Base-by-base conservation (phyloP, 176 grass and related monocot genomes). In the Avena sativa region DNA sequence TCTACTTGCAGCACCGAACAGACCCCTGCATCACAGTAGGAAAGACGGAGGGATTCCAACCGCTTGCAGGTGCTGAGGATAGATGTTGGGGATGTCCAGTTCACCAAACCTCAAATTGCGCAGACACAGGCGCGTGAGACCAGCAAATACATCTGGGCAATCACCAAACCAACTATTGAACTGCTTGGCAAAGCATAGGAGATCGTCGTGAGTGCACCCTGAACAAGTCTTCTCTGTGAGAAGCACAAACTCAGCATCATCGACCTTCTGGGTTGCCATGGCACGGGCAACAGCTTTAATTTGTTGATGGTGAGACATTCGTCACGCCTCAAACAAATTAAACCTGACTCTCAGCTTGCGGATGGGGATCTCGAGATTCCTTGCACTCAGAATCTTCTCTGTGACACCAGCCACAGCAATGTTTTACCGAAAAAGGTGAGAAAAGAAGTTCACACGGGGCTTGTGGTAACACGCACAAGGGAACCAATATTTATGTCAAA, bases 91-190 rank as follows among this genome's bases (percentile, higher is more conserved):
- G 36, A 71, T 44, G 68, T 71, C 68, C 68, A 71, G 69, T 21
- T 72, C 69, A 72, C 69, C 69, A 72, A 72, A 72, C 69, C 40
- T 72, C 10, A 72, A 21, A 47, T 47, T 72, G 69, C 69, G 69
- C 69, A 72, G 69, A 19, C 69, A 46, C 69, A 72, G 0, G 19
- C 10, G 9, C 1, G 69, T 72, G 38, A 47, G 40, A 21, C 69
- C 69, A 7, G 69, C 38, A 72, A 72, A 72, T 1, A 47, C 38
- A 21, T 0, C 38, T 72, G 69, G 69, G 21, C 69, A 72, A 47
- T 72, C 38, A 72, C 4, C 40, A 72, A 72, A 21, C 69, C 69
- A 72, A 12, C 19, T 72, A 21, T 72, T 72, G 68, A 47, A 72
- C 38, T 4, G 69, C 38, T 21, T 72, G 19, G 38, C 69, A 72